A percentile compares a stretch with the other conserved stretches of the same genome.
These are phyloP conservation scores for Rhodosporidiobolus odoratus DNA, from an alignment of 768 basidiomycete species.

Conservation along the genomic window DNA sequence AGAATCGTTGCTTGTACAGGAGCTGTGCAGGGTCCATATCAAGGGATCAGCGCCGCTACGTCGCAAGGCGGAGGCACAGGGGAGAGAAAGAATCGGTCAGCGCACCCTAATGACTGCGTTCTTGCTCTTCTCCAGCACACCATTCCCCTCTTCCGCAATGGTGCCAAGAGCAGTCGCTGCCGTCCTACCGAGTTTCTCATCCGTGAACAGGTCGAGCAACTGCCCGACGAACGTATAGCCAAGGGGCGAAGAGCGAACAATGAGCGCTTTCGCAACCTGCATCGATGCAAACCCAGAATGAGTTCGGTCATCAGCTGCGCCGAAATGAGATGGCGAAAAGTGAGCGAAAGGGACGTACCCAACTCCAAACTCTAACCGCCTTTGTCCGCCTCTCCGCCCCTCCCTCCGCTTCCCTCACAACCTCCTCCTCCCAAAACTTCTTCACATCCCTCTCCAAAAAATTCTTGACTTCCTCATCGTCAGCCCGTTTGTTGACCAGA, in stretches of 20 bases:
- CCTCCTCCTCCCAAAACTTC: constrained; percentile 54
- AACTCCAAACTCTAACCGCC: constrained; percentile 42
- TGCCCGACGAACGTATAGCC: constrained; percentile 58
- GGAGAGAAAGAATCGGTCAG: not conserved
- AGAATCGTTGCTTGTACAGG: constrained; percentile 54
- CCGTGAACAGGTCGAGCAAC: constrained; percentile 66
- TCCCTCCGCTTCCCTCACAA: constrained; percentile 47
- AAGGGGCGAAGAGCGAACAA: constrained; percentile 64
- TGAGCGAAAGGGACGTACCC: constrained; percentile 29
- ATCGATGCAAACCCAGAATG: not conserved
- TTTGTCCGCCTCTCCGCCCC: constrained; percentile 4
- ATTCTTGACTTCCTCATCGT: not conserved
- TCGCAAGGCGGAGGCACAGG: not conserved
- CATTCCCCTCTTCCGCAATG: constrained; percentile 58
- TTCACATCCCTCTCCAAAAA: constrained; percentile 44
- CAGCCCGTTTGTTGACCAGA: constrained; percentile 56
- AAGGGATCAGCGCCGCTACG: too few relatives aligned
- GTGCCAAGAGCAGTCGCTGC: constrained; percentile 72
- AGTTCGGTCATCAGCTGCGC: not conserved
- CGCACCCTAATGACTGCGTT: constrained; percentile 70
- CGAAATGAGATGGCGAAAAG: not conserved
- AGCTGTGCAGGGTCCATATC: constrained; percentile 41
- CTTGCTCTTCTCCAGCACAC: constrained; percentile 68
- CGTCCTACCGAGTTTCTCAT: constrained; percentile 60
- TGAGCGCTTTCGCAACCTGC: constrained; percentile 72